Percentiles rank a stretch among this genome's conserved stretches.
These are phyloP conservation scores for Irpex sp. DNA, from an alignment of 1,284 basidiomycete genomes.

Conservation along the genomic window DNA sequence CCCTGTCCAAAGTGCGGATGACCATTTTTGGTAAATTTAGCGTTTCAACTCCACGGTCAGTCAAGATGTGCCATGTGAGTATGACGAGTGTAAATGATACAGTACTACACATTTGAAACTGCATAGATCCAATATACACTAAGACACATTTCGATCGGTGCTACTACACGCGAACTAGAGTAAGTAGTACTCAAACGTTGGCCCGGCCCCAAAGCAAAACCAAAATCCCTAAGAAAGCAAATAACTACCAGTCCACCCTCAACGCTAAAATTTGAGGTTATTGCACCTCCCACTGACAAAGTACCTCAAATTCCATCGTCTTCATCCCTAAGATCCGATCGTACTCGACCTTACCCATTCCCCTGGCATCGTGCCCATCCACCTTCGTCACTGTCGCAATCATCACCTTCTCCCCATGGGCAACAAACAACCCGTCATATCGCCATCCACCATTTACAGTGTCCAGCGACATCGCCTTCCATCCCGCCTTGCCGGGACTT, in stretches of 20 bases:
- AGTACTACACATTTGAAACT: background rate
- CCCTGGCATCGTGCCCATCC: background rate
- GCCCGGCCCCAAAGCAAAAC: background rate
- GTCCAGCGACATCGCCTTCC: background rate
- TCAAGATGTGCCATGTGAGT: background rate
- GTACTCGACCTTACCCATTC: background rate
- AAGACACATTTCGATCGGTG: too few relatives aligned
- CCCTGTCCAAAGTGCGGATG: background rate
- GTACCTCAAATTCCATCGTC: background rate
- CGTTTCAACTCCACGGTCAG: background rate
- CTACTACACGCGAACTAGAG: too few relatives aligned
- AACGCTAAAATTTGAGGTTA: background rate
- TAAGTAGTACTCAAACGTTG: background rate
- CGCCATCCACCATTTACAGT: background rate
- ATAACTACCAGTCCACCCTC: background rate
- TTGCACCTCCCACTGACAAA: constrained; percentile 1
- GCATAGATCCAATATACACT: too few relatives aligned
- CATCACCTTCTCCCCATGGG: background rate
- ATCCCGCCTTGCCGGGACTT: background rate
- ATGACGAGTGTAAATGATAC: background rate
- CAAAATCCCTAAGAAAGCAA: background rate
- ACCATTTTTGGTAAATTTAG: background rate
- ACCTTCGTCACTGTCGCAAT: background rate
- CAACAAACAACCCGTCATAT: background rate
- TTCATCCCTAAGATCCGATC: background rate